Evolutionary conservation across 1,284 basidiomycete genomes (phyloP), one percentile per base, ranked within the genome.

Genomic region (Leccinum pachyderme): DNA sequence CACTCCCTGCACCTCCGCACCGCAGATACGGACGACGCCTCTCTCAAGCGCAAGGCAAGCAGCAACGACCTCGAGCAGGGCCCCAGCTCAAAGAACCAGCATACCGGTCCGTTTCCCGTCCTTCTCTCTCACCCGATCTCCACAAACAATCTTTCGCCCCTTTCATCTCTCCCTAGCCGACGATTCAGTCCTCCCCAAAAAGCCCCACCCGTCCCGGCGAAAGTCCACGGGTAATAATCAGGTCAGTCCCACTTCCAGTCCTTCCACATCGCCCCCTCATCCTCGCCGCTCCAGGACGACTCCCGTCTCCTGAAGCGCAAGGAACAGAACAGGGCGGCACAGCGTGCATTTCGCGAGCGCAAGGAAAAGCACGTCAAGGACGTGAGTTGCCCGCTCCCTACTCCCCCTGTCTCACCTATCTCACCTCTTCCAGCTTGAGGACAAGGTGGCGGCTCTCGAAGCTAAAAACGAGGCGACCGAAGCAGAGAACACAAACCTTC

Each of bases 321-420:
- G 72, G 91, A 93, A 64, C 90, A 93, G 71, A 93, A 93, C 62
- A 79, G 90, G 49, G 91, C 91, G 2, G 90, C 90, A 11, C 91
- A 93, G 68, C 81, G 90, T 52, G 91, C 91, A 1, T 93, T 93
- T 73, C 78, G 90, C 48, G 90, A 93, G 69, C 82, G 91, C 54
- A 93, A 93, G 74, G 90, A 93, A 73, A 91, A 89, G 65, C 91
- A 93, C 72, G 91, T 93, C 58, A 89, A 89, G 69, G 91, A 93
- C 66, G 91, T 92, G 65, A 75, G 88, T 80, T 18, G 18, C 15
- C 44, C 11, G 28, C 7, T 5, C 24, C 41, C 4, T 49, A 25
- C 44, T 27, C 5, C 59, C 56, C 51, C 18, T 56, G 49, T 53
- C 55, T 63, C 46, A 46, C 49, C 31, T 24, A 46, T 28, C 53